phyloP scores from a whole-genome alignment of 352 stramenopile species.

The Thalassiosira sp. region DNA sequence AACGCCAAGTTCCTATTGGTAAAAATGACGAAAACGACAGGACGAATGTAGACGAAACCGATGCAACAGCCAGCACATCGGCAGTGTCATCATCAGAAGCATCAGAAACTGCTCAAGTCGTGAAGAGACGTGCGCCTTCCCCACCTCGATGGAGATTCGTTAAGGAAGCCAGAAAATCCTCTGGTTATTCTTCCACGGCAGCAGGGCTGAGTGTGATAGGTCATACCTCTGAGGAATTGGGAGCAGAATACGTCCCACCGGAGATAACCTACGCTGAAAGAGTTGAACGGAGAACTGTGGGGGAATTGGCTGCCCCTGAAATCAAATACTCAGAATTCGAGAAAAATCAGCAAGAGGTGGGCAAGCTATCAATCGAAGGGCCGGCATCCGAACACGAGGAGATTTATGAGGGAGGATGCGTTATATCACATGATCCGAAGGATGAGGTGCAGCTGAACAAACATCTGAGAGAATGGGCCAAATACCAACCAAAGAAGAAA shows the following conservation, averaged over 20 bases:
- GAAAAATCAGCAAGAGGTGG: slow-evolving; percentile 3
- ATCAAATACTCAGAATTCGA: background rate
- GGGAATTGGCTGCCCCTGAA: background rate
- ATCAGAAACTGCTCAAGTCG: background rate
- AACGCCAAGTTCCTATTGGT: background rate
- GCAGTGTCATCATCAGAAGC: background rate
- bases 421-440: slow-evolving; percentile 8
- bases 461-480: background rate
- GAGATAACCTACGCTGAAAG: background rate
- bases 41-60: background rate
- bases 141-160: slow-evolving; percentile 21
- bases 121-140: background rate
- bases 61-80: background rate
- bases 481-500: background rate
- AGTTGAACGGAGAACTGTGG: background rate
- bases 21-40: background rate
- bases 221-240: slow-evolving; percentile 3
- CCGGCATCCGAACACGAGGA: background rate
- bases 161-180: background rate
- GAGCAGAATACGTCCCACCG: background rate
- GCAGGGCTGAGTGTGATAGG: slow-evolving; percentile 6
- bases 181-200: slow-evolving; percentile 9
- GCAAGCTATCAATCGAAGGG: background rate
- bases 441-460: background rate
- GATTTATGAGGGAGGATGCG: background rate